Evolutionary conservation across 2,329 filamentous ascomycete genomes (phyloP), one percentile per base, ranked within the genome.

Genomic region (Aureobasidium zeae): DNA sequence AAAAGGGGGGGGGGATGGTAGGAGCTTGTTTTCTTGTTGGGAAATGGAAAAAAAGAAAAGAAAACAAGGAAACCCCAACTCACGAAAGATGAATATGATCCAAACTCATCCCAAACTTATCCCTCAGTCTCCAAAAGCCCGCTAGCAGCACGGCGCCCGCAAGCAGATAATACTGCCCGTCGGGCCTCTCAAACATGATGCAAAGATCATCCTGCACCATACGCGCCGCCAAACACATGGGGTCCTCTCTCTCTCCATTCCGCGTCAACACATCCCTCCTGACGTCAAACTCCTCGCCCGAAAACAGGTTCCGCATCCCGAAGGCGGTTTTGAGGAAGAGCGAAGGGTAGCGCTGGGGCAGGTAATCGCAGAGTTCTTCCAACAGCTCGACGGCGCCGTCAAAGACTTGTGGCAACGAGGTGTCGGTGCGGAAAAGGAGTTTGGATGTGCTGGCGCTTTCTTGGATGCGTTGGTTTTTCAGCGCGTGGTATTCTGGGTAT

Each of bases 71-170:
- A n/a, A n/a, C n/a, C n/a, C n/a, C n/a, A n/a, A n/a, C n/a, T n/a
- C n/a, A n/a, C n/a, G n/a, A n/a, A n/a, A n/a, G 86, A 63, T 93
- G 86, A 53, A 94, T 88, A 45, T 88, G 79, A 0, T 77, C 79
- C 5, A 93, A 66, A 1, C 73, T 70, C 84, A 91, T 88, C 17
- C 82, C 81, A 55, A 81, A 76, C 62, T 94, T 93, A 57, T 93
- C 85, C 45, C 77, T 69, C 1, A 93, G 68, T 2, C 83, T 74
- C 86, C 86, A 93, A 69, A 93, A 93, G 0, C 86, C 86, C 0
- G 86, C 74, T 0, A 93, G 71, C 2, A 91, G 69, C 46, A 91
- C 79, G 0, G 81, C 73, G 0, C 84, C 86, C 0, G 83, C 83
- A 1, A 87, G 73, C 0, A 93, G 74, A 58, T 87, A 86, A 65